phyloP scores from a whole-genome alignment of 2,329 filamentous ascomycete species.

The Microdochium trichocladiopsis region DNA sequence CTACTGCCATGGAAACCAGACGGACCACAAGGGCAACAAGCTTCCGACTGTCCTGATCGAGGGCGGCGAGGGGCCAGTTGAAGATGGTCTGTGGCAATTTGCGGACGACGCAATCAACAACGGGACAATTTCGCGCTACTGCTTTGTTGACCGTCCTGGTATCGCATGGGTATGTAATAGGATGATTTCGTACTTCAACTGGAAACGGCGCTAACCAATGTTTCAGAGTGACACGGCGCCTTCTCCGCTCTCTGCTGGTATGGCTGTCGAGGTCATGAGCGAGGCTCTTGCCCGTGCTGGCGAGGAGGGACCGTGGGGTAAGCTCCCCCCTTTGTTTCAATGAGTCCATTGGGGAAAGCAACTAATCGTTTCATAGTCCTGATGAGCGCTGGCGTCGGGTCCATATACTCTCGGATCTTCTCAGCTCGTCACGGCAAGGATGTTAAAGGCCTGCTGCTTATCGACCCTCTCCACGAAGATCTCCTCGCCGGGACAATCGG shows the following conservation, averaged over 20 bases:
- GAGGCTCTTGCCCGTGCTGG: slow-evolving; percentile 76
- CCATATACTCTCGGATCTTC: slow-evolving; percentile 87
- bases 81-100: slow-evolving; percentile 73
- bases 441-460: slow-evolving; percentile 71
- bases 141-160: slow-evolving; percentile 91
- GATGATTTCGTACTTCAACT: background rate
- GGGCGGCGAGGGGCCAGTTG: slow-evolving; percentile 72
- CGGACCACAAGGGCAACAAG: slow-evolving; percentile 43
- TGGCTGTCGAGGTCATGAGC: slow-evolving; percentile 82
- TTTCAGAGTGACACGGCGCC: slow-evolving; percentile 75
- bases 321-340: slow-evolving; percentile 3
- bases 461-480: slow-evolving; percentile 88
- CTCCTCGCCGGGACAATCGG: slow-evolving; percentile 59
- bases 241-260: slow-evolving; percentile 86
- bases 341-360: too few species aligned
- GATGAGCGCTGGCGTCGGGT: slow-evolving; percentile 78
- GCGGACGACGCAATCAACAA: slow-evolving; percentile 70
- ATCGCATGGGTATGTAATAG: slow-evolving; percentile 59
- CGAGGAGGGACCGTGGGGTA: slow-evolving; percentile 74
- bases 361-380: slow-evolving; percentile 42
- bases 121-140: slow-evolving; percentile 80
- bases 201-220: slow-evolving; percentile 22
- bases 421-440: slow-evolving; percentile 71
- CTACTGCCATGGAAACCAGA: slow-evolving; percentile 71
- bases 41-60: slow-evolving; percentile 82